A percentile compares a stretch with the other conserved stretches of the same genome.
Evolutionary conservation across 495 filamentous ascomycete genomes (phyloP).

Genomic region (Coniosporium apollinis): DNA sequence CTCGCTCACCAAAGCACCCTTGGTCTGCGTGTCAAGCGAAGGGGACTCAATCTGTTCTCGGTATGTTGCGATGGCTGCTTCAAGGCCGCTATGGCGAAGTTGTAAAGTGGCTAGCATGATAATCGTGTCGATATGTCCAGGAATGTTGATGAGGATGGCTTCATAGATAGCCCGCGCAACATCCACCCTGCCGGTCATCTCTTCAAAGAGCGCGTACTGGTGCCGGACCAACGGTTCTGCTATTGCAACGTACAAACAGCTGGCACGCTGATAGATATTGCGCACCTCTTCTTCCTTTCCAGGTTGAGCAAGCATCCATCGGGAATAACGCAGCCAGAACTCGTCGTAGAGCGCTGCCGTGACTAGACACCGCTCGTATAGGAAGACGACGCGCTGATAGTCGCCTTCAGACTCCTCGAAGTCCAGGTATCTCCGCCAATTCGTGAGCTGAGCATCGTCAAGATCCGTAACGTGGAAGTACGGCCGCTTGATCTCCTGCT

Average conservation of each 20-base stretch:
- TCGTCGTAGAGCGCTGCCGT: slow-evolving; percentile 91
- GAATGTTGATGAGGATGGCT: slow-evolving; percentile 50
- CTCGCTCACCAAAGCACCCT: slow-evolving; percentile 73
- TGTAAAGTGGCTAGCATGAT: slow-evolving; percentile 76
- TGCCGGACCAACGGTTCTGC: slow-evolving; percentile 61
- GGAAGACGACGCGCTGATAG: slow-evolving; percentile 54
- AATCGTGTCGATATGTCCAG: slow-evolving; percentile 76
- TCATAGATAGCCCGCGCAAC: slow-evolving; percentile 71
- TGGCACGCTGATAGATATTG: slow-evolving; percentile 81
- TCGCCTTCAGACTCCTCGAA: slow-evolving; percentile 83
- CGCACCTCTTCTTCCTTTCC: slow-evolving; percentile 82
- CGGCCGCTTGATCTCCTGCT: slow-evolving; percentile 85
- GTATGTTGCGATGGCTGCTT: slow-evolving; percentile 75
- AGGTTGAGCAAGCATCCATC: slow-evolving; percentile 80
- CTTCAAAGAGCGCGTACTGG: slow-evolving; percentile 90
- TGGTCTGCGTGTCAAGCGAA: slow-evolving; percentile 57
- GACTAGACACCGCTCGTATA: slow-evolving; percentile 89
- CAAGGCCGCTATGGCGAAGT: slow-evolving; percentile 68
- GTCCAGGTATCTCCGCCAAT: slow-evolving; percentile 94
- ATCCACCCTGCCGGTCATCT: slow-evolving; percentile 56
- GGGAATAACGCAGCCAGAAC: slow-evolving; percentile 93
- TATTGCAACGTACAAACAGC: slow-evolving; percentile 72
- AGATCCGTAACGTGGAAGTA: slow-evolving; percentile 96
- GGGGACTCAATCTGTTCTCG: slow-evolving; percentile 61
- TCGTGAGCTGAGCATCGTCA: slow-evolving; percentile 68